Evolutionary conservation across 352 stramenopile genomes (phyloP), one percentile per base, ranked within the genome.

Genomic region (Phytophthora pisi): DNA sequence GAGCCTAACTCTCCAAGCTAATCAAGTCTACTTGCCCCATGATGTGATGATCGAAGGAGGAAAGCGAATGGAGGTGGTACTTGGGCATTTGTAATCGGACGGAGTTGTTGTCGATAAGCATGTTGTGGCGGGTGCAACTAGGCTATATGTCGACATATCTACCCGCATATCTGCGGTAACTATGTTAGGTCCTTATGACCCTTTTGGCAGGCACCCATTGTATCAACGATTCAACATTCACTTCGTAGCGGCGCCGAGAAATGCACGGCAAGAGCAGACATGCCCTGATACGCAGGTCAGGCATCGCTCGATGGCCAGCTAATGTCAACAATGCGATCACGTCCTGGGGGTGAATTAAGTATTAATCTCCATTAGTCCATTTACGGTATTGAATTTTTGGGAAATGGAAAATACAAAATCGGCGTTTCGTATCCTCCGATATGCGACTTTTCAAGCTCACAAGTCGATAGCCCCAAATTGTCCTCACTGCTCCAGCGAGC

Each of bases 401-500:
- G 18, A 8, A n/a, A 7, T 43, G 5, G 36, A 43, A 42, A 43
- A 43, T 43, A 16, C 11, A 43, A 43, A 43, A n/a, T 43, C 36
- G 36, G 16, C 59, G 50, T 66, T 66, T 66, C 59, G n/a, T 61
- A 67, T 67, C 59, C 16, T 3, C 10, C 24, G 24, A 20, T 61
- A 8, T 26, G 57, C 58, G 65, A 69, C 66, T 65, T 65, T 57
- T 73, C 60, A 63, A 42, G 18, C 31, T 20, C 31, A 31, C 47
- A 49, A 20, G 31, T 51, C 13, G 20, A 51, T 51, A 30, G 28
- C 18, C 28, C 11, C 31, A 9, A 9, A 18, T 8, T 43, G 36
- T 43, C 36, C 7, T 2, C 13, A 43, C 40, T 49, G 18, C 24
- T 0, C 34, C 15, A n/a, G n/a, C 38, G 6, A 34, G 62, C 15